These are phyloP conservation scores for Pleomassaria siparia DNA, from an alignment of 2,329 filamentous ascomycete genomes.

Conservation along the genomic window DNA sequence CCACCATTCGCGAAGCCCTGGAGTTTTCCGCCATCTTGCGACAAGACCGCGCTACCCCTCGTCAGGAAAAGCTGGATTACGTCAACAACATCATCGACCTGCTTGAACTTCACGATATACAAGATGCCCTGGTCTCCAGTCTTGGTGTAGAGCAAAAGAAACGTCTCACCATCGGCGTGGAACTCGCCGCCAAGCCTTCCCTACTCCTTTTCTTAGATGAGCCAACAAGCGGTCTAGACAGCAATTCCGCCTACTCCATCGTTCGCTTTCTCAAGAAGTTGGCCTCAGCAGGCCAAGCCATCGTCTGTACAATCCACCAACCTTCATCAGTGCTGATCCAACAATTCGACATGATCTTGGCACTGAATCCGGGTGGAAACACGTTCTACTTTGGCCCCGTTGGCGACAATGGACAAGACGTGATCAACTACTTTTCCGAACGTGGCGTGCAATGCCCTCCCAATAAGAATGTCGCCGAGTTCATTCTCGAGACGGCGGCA, in stretches of 20 bases:
- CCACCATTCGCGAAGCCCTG: conserved; percentile 67
- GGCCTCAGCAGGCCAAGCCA: conserved; percentile 66
- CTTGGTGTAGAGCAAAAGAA: conserved; percentile 72
- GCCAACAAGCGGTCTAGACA: conserved; percentile 70
- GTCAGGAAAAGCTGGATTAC: conserved; percentile 65
- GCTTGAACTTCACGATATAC: conserved; percentile 64
- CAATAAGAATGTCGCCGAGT: conserved; percentile 66
- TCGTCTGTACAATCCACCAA: conserved; percentile 75
- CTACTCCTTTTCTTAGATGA: conserved; percentile 72
- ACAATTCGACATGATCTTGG: conserved; percentile 73
- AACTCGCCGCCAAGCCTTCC: conserved; percentile 62
- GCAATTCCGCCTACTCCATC: conserved; percentile 68
- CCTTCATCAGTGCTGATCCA: conserved; percentile 69
- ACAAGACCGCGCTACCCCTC: conserved; percentile 58
- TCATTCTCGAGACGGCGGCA: conserved; percentile 66
- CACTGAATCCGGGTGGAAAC: conserved; percentile 68
- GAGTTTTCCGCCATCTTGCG: conserved; percentile 69
- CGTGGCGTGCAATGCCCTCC: conserved; percentile 68
- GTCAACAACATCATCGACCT: conserved; percentile 67
- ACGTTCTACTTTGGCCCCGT: conserved; percentile 75
- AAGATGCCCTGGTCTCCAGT: conserved; percentile 66
- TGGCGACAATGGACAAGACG: conserved; percentile 64
- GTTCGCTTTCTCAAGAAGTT: conserved; percentile 70
- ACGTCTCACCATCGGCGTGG: conserved; percentile 71
- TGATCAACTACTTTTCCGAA: conserved; percentile 68